A percentile compares a stretch with the other conserved stretches of the same genome.
phyloP scores from a whole-genome alignment of 352 stramenopile genomes.

The Phytopythium mirpurense region DNA sequence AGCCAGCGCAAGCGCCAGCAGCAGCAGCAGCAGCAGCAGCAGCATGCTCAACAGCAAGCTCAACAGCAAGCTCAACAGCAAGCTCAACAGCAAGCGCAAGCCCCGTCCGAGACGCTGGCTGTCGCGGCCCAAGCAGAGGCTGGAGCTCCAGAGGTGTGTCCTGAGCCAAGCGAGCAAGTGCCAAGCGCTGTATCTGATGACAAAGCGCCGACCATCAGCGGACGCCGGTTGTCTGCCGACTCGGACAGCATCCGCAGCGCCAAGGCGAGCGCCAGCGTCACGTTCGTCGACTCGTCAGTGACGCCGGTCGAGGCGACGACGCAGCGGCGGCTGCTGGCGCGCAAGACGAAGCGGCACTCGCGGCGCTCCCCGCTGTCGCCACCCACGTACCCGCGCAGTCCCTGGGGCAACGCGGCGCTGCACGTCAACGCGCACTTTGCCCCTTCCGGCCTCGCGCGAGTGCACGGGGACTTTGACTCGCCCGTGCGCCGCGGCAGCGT shows the following conservation, averaged over 20 bases:
- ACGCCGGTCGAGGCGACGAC: too few relatives aligned
- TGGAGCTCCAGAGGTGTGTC: too few relatives aligned
- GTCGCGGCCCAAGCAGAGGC: background rate
- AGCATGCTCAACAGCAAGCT: too few relatives aligned
- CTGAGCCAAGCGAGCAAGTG: background rate
- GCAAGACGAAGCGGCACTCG: constrained; percentile 28
- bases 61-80: constrained; percentile 9
- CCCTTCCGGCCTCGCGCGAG: constrained; percentile 2
- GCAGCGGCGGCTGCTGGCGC: background rate
- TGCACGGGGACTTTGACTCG: constrained; percentile 4
- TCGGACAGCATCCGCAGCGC: background rate
- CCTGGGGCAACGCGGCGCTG: constrained; percentile 1
- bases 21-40: too few relatives aligned
- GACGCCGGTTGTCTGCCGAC: background rate
- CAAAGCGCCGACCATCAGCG: background rate
- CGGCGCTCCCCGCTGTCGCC: constrained; percentile 3
- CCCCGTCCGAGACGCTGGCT: background rate
- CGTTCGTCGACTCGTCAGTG: too few relatives aligned
- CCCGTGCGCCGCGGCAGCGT: background rate
- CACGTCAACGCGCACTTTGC: constrained; percentile 16
- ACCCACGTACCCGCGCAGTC: background rate
- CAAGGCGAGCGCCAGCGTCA: background rate
- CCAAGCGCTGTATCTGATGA: too few relatives aligned
- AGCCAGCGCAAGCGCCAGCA: constrained; percentile 25
- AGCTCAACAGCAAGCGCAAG: background rate